Conservation (phyloP, 2,329 filamentous ascomycete genomes). For the Trichoderma sp. region DNA sequence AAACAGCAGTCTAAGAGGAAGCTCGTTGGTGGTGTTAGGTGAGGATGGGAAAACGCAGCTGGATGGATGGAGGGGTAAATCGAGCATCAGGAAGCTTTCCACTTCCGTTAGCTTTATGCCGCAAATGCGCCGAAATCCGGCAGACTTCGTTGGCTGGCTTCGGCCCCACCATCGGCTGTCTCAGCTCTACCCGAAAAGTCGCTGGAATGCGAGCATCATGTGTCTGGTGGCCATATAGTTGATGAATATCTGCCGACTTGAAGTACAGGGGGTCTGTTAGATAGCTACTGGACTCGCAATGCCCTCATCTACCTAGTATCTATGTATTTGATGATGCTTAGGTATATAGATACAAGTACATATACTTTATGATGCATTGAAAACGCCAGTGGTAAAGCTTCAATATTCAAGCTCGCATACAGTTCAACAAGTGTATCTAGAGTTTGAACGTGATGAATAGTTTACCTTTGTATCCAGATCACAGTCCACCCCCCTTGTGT, state of each 20-base stretch:
- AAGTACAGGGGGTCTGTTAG: background rate
- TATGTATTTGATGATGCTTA: background rate
- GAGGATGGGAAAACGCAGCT: background rate
- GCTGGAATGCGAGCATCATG: background rate
- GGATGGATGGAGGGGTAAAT: conserved; percentile 13
- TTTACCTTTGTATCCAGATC: background rate
- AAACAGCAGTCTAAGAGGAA: background rate
- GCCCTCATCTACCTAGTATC: background rate
- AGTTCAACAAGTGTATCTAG: background rate
- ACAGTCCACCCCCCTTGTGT: background rate
- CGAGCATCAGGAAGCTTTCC: background rate
- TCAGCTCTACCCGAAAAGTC: background rate
- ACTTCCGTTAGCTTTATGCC: background rate
- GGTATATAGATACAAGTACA: background rate
- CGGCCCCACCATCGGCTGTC: conserved; percentile 6
- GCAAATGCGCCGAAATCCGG: conserved; percentile 14
- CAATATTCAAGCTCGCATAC: background rate
- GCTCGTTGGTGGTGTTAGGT: background rate
- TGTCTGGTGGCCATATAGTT: background rate
- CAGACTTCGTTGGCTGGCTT: background rate
- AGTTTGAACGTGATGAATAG: background rate
- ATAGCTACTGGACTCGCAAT: background rate
- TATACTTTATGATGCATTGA: background rate
- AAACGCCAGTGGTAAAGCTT: background rate
- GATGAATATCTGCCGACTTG: background rate